Conservation (phyloP, 78 protist species). For the Bigelowiella natans region DNA sequence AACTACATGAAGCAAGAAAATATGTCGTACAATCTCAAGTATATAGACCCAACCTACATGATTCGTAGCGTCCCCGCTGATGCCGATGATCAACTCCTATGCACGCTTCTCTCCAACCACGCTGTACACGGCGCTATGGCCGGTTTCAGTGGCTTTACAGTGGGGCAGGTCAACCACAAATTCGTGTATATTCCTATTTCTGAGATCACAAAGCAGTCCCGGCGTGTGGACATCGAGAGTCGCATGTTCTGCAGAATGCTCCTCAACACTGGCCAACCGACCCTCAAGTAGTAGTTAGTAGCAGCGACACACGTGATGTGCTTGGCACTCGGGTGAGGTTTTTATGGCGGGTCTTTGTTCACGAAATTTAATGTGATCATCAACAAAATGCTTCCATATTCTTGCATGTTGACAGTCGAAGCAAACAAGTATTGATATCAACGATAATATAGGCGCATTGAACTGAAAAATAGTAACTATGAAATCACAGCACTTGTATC, state of each 20-base stretch:
- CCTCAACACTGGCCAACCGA: background rate
- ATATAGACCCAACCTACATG: background rate
- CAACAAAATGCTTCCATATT: too few species aligned
- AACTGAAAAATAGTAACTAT: too few species aligned
- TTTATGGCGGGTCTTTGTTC: too few species aligned
- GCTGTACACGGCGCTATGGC: background rate
- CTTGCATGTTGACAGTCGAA: too few species aligned
- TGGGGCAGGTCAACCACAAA: background rate
- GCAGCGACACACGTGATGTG: too few species aligned
- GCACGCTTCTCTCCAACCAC: background rate
- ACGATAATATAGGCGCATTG: too few species aligned
- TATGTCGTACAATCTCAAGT: background rate
- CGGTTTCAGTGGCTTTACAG: background rate
- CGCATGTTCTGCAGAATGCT: background rate
- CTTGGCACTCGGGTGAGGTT: too few species aligned
- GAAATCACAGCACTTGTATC: too few species aligned
- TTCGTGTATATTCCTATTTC: background rate
- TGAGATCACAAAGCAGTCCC: background rate
- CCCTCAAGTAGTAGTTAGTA: too few species aligned
- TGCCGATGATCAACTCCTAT: background rate
- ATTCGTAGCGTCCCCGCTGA: background rate
- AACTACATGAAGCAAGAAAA: background rate
- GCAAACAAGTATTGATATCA: too few species aligned
- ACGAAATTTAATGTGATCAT: too few species aligned
- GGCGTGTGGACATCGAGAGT: background rate